A percentile compares a stretch with the other conserved stretches of the same genome.
Conservation (phyloP, 164 flowering plant genomes). For the Annona cherimola region DNA sequence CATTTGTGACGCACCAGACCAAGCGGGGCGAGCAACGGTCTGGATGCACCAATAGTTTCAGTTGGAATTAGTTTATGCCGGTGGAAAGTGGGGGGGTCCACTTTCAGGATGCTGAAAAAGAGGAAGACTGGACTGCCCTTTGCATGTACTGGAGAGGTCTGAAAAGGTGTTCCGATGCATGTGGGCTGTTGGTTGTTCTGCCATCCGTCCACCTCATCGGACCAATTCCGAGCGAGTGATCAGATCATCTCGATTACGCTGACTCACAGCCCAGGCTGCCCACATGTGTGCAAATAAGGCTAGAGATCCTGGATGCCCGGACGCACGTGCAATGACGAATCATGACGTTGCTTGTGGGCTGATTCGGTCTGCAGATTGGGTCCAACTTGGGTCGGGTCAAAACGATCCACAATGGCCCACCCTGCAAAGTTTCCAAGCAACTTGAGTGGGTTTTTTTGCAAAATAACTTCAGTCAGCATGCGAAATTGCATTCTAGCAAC, state of each 20-base stretch:
- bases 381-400: too few species aligned
- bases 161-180: too few species aligned
- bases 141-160: neutral
- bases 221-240: neutral
- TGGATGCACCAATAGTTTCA: neutral
- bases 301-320: neutral
- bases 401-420: too few species aligned
- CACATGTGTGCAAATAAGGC: neutral
- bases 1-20: neutral
- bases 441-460: too few species aligned
- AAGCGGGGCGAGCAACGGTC: neutral
- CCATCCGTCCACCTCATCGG: neutral
- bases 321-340: neutral
- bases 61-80: neutral
- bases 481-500: too few species aligned
- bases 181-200: neutral
- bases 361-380: too few species aligned
- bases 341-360: too few species aligned
- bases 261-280: neutral
- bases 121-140: neutral
- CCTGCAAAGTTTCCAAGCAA: too few species aligned
- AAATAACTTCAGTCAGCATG: too few species aligned
- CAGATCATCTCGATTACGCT: neutral
- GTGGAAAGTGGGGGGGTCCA: constrained; percentile 1
- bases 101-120: constrained; percentile 7